Evolutionary conservation across 768 basidiomycete species (phyloP).

Genomic region (Tremella yokohamensis): DNA sequence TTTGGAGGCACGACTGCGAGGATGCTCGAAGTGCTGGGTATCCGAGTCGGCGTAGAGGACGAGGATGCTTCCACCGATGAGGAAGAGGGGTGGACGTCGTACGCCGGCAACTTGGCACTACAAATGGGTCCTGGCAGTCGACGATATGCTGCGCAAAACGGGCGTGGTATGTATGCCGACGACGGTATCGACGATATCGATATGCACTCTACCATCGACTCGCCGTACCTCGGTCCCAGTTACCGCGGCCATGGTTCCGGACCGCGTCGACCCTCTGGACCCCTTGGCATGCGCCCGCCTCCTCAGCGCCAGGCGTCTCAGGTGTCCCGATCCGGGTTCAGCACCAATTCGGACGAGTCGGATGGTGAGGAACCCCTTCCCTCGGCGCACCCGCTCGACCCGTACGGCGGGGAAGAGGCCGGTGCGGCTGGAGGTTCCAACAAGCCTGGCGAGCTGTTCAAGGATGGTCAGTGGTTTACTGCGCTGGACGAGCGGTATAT

Average conservation of each 20-base stretch:
- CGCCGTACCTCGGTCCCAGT: conserved; percentile 32
- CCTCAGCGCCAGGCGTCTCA: conserved; percentile 14
- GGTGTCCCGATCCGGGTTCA: conserved; percentile 39
- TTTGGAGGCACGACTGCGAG: conserved; percentile 96
- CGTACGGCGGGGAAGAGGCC: conserved; percentile 12
- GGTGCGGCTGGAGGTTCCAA: conserved; percentile 8
- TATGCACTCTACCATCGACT: conserved; percentile 28
- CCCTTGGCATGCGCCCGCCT: not conserved
- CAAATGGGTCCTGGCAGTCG: conserved; percentile 42
- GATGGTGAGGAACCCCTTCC: conserved; percentile 44
- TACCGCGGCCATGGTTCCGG: not conserved
- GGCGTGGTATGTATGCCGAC: conserved; percentile 34
- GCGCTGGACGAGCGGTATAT: conserved; percentile 90
- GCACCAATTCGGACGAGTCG: conserved; percentile 38
- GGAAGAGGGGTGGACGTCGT: conserved; percentile 51
- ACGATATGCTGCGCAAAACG: conserved; percentile 38
- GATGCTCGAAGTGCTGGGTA: conserved; percentile 96
- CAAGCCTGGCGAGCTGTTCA: conserved; percentile 50
- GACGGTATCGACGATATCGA: conserved; percentile 34
- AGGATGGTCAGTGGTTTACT: conserved; percentile 92
- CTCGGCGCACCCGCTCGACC: not conserved
- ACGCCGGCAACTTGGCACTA: conserved; percentile 38
- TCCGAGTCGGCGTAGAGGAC: conserved; percentile 90
- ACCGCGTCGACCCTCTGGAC: not conserved
- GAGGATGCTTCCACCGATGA: conserved; percentile 64